phyloP scores from a whole-genome alignment of 768 basidiomycete species.

The Amanita muscaria region DNA sequence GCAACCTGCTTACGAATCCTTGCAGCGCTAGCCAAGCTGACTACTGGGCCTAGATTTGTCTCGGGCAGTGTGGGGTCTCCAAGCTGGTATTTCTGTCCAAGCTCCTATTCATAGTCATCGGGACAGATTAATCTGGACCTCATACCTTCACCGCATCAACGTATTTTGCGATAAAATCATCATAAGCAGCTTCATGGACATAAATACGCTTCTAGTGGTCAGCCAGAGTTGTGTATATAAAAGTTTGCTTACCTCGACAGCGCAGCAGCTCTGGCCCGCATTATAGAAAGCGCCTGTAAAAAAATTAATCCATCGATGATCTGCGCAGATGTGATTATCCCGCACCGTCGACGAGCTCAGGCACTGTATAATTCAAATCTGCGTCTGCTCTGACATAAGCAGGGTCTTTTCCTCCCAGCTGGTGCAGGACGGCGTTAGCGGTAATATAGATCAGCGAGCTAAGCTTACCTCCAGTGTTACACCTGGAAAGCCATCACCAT shows the following conservation, averaged over 20 bases:
- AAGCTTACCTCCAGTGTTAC: conserved; percentile 69
- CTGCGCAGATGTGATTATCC: not conserved
- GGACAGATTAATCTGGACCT: too few relatives aligned
- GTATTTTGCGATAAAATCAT: conserved; percentile 66
- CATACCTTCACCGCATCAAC: conserved; percentile 65
- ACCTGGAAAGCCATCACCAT: conserved; percentile 69
- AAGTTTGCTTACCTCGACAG: conserved; percentile 63
- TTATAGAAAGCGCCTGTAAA: conserved; percentile 83
- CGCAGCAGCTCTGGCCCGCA: conserved; percentile 95
- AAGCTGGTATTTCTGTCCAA: conserved; percentile 61
- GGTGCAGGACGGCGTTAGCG: conserved; percentile 1
- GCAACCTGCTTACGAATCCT: conserved; percentile 79
- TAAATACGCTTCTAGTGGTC: conserved; percentile 64
- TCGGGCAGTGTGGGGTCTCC: conserved; percentile 73
- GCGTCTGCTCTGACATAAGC: conserved; percentile 90
- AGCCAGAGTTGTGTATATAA: not conserved
- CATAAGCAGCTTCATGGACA: conserved; percentile 80
- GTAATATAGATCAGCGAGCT: not conserved
- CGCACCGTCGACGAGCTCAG: conserved; percentile 85
- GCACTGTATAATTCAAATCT: conserved; percentile 71
- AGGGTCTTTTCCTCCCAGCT: conserved; percentile 97
- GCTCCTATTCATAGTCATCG: too few relatives aligned
- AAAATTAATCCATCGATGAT: not conserved
- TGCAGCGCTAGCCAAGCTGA: conserved; percentile 79
- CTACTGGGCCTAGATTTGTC: conserved; percentile 87